Evolutionary conservation across 176 grass and related monocot species (phyloP).

Genomic region (Phoenix dactylifera): DNA sequence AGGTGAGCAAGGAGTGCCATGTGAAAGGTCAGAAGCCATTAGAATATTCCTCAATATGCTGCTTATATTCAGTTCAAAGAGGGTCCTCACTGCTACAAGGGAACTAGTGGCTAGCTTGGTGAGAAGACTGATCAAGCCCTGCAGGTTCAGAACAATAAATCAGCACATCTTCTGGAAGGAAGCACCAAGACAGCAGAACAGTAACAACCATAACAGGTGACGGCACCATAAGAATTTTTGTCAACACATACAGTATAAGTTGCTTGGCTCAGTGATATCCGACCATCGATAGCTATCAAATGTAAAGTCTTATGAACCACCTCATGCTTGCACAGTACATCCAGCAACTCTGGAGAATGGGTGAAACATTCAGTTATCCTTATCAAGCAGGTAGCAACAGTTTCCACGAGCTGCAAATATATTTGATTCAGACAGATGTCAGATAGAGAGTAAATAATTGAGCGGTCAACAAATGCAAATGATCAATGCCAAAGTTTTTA

Average conservation of each 20-base stretch:
- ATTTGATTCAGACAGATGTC: neutral
- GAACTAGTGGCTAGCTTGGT: constrained; percentile 70
- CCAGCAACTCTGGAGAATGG: constrained; percentile 54
- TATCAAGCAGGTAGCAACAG: constrained; percentile 60
- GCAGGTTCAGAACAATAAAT: constrained; percentile 27
- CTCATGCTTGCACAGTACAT: constrained; percentile 59
- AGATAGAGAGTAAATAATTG: constrained; percentile 1
- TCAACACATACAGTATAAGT: constrained; percentile 58
- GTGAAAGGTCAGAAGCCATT: constrained; percentile 50
- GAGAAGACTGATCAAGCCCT: constrained; percentile 75
- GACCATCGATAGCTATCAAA: constrained; percentile 52
- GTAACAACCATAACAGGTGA: too few relatives aligned
- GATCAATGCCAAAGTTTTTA: too few relatives aligned
- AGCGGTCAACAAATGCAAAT: too few relatives aligned
- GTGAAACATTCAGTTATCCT: constrained; percentile 56
- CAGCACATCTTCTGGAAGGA: neutral
- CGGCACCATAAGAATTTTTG: neutral
- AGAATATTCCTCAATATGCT: constrained; percentile 67
- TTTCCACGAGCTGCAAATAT: constrained; percentile 54
- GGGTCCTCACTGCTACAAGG: constrained; percentile 64
- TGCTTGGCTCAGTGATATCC: constrained; percentile 36
- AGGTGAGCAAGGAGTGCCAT: constrained; percentile 49
- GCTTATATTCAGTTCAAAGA: constrained; percentile 75
- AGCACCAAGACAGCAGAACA: too few relatives aligned
- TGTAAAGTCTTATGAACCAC: constrained; percentile 50